Evolutionary conservation across 1,284 basidiomycete species (phyloP).

Genomic region (Naganishia liquefaciens): DNA sequence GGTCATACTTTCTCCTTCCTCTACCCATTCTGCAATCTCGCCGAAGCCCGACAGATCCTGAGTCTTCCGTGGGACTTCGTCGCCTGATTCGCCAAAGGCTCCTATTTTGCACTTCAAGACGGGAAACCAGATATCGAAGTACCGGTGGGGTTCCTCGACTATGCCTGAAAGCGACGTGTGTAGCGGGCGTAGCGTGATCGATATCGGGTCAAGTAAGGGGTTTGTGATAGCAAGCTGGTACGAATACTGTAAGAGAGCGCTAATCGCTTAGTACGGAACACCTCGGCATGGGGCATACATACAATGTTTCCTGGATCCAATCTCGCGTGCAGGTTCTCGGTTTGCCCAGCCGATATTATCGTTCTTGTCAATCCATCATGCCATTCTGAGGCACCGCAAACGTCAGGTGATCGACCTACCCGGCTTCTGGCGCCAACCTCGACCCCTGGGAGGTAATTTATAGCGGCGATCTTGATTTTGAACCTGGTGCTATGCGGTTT

Average conservation of each 20-base stretch:
- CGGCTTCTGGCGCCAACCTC: conserved; percentile 59
- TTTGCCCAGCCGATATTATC: conserved; percentile 27
- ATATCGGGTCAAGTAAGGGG: conserved; percentile 89
- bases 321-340: conserved; percentile 41
- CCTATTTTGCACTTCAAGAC: conserved; percentile 74
- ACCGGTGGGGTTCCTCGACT: conserved; percentile 34
- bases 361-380: conserved; percentile 30
- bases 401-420: conserved; percentile 21
- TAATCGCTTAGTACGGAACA: neutral
- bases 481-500: conserved; percentile 89
- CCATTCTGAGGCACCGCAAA: conserved; percentile 7
- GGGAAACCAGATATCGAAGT: conserved; percentile 63
- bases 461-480: conserved; percentile 95
- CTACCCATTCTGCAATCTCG: conserved; percentile 42
- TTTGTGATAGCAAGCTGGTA: conserved; percentile 89
- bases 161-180: conserved; percentile 41
- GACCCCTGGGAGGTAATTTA: conserved; percentile 87
- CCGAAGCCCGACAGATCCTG: conserved; percentile 33
- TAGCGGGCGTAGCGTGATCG: conserved; percentile 75
- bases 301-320: conserved; percentile 43
- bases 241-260: conserved; percentile 58
- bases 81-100: conserved; percentile 90
- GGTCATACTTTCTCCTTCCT: conserved; percentile 74
- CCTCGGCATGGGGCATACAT: conserved; percentile 26
- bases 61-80: conserved; percentile 68